Base-by-base conservation (phyloP, 2,329 filamentous ascomycete genomes). In the Ophiosphaerella narmari region DNA sequence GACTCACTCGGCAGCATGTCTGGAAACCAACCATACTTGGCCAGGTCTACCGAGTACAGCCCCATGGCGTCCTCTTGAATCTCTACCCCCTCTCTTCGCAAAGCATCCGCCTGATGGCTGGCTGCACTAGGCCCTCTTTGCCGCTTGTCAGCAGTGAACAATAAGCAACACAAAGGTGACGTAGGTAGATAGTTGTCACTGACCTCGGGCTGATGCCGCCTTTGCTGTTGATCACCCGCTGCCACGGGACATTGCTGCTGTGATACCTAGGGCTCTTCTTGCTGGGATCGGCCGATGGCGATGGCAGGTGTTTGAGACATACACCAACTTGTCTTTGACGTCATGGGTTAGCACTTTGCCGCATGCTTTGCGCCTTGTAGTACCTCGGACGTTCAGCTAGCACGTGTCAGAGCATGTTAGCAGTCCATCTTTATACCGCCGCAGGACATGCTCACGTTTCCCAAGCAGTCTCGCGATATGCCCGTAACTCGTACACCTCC, bases 151-250 rank as follows among this genome's bases (percentile, higher is more conserved):
- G 57, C 43, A 54, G 37, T 39, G 40, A 18, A 47, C 38, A 49
- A 54, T 32, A 55, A 42, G 43, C 48, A 53, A 55, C 50, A 46
- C 57, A 50, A 43, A 29, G 13, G 43, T 46, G 38, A 56, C 44
- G 46, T 43, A 21, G 46, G 29, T 43, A 47, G 52, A 29, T 39
- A 33, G 52, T 24, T 39, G 35, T 33, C 42, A 70, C 77, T 60
- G 66, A 93, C 90, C 92, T 84, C 7, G 89, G 89, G 38, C 91
- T 96, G 60, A 97, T 95, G 51, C 85, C 79, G 18, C 93, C 92
- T 74, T 89, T 93, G 12, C 90, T 78, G 72, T 93, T 96, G 69
- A 97, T 88, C 52, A 97, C 90, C 50, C 94, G 81, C 77, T 97
- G 93, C 93, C 93, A 97, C 0, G 93, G 93, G 3, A 97, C 93